phyloP scores from a whole-genome alignment of 2,329 filamentous ascomycete genomes.

The Epichloe coenophiala region DNA sequence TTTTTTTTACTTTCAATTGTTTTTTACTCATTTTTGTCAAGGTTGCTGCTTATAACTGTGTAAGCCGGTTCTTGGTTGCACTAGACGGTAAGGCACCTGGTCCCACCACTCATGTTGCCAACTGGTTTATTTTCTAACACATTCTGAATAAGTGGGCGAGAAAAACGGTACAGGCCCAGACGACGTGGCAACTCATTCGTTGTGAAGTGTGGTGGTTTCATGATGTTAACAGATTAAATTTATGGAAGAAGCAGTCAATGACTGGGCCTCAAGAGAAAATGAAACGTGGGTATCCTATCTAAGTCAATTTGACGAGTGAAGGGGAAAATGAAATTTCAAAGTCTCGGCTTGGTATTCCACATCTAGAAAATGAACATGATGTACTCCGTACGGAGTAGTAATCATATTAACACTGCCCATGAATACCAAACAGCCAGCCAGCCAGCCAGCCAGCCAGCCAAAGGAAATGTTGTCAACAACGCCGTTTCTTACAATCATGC shows the following conservation, averaged over 20 bases:
- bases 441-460: not conserved
- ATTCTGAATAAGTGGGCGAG: constrained; percentile 38
- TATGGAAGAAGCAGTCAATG: constrained; percentile 3
- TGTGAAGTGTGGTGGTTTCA: not conserved
- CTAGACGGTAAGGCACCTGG: constrained; percentile 49
- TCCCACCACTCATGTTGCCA: not conserved
- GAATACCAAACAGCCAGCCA: not conserved
- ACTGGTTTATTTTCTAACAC: constrained; percentile 6
- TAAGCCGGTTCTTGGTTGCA: constrained; percentile 71
- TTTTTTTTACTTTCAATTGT: not conserved
- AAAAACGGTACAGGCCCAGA: constrained; percentile 39
- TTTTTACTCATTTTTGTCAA: constrained; percentile 9
- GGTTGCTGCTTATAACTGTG: constrained; percentile 69
- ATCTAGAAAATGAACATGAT: not conserved
- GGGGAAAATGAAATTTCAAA: constrained; percentile 2
- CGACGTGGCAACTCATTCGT: constrained; percentile 22
- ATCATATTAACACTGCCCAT: too few relatives aligned
- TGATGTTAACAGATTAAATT: not conserved
- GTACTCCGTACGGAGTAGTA: too few relatives aligned
- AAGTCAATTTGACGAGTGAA: constrained; percentile 10
- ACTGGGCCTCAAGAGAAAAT: not conserved
- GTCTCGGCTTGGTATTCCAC: constrained; percentile 11
- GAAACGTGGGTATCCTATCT: constrained; percentile 28
- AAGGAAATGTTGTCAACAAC: not conserved
- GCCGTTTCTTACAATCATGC: constrained; percentile 13